Percentiles rank a stretch among this genome's conserved stretches.
Conservation (phyloP, 345 rosid genomes). For the Bretschneidera sinensis region DNA sequence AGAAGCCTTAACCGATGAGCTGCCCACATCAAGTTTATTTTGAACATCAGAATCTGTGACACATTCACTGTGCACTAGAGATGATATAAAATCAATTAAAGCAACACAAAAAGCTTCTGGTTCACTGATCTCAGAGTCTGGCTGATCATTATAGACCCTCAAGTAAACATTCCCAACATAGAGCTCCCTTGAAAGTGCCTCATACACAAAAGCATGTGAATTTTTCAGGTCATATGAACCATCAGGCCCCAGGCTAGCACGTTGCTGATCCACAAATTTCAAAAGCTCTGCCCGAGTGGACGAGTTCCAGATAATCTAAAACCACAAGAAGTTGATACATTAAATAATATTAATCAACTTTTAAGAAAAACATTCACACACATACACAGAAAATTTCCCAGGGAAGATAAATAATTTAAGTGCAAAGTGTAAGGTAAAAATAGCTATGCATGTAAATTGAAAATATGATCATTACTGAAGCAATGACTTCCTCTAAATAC, state of each 20-base stretch:
- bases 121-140: conserved; percentile 93
- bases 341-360: too few relatives aligned
- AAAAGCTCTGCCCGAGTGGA: conserved; percentile 85
- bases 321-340: conserved; percentile 21
- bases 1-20: conserved; percentile 31
- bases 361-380: too few relatives aligned
- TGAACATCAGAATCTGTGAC: conserved; percentile 35
- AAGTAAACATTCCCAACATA: conserved; percentile 93
- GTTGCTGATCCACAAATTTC: conserved; percentile 90
- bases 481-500: neutral
- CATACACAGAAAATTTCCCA: neutral
- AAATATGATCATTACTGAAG: neutral
- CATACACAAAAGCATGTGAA: conserved; percentile 66
- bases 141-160: conserved; percentile 97
- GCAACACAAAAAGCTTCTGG: conserved; percentile 94
- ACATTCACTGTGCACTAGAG: conserved; percentile 50
- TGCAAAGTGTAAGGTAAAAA: neutral
- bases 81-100: conserved; percentile 73
- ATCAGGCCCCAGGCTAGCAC: conserved; percentile 77
- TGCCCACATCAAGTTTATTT: conserved; percentile 23
- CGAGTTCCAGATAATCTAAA: conserved; percentile 96
- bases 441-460: neutral
- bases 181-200: conserved; percentile 84
- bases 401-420: neutral
- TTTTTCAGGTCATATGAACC: conserved; percentile 88